phyloP scores from a whole-genome alignment of 805 yeast genomes.

The Cyberlindnera bimundalis region DNA sequence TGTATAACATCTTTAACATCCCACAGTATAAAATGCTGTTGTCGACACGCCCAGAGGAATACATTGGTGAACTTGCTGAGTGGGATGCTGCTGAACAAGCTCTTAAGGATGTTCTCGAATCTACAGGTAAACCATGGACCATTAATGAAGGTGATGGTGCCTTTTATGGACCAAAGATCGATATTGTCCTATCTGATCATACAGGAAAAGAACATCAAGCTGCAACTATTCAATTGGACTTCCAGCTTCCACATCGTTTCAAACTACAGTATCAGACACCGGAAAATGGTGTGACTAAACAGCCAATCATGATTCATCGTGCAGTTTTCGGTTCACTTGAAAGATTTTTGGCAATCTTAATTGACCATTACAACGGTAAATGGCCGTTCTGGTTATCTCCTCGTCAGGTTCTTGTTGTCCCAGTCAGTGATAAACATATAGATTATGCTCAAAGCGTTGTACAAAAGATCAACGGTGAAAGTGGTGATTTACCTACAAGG shows the following conservation, averaged over 20 bases:
- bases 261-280: constrained; percentile 60
- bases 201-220: constrained; percentile 84
- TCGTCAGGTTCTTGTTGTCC: constrained; percentile 81
- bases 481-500: constrained; percentile 39
- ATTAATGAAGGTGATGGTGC: constrained; percentile 94
- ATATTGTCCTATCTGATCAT: constrained; percentile 76
- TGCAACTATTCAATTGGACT: constrained; percentile 93
- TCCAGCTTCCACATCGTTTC: constrained; percentile 87
- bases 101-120: constrained; percentile 55
- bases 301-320: constrained; percentile 93
- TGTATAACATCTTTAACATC: constrained; percentile 57
- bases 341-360: constrained; percentile 83
- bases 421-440: constrained; percentile 63
- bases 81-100: constrained; percentile 84
- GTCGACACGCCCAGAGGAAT: constrained; percentile 85
- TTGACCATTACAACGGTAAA: constrained; percentile 86
- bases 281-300: constrained; percentile 46
- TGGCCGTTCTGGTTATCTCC: constrained; percentile 99
- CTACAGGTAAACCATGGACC: constrained; percentile 56
- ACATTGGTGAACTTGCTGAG: constrained; percentile 68
- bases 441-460: constrained; percentile 51
- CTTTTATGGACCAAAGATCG: constrained; percentile 94
- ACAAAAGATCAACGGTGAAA: constrained; percentile 45
- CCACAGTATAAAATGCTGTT: constrained; percentile 55
- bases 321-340: constrained; percentile 96